Evolutionary conservation across 495 filamentous ascomycete species (phyloP), one percentile per base, ranked within the genome.

Genomic region (Penicillium cataractarum): DNA sequence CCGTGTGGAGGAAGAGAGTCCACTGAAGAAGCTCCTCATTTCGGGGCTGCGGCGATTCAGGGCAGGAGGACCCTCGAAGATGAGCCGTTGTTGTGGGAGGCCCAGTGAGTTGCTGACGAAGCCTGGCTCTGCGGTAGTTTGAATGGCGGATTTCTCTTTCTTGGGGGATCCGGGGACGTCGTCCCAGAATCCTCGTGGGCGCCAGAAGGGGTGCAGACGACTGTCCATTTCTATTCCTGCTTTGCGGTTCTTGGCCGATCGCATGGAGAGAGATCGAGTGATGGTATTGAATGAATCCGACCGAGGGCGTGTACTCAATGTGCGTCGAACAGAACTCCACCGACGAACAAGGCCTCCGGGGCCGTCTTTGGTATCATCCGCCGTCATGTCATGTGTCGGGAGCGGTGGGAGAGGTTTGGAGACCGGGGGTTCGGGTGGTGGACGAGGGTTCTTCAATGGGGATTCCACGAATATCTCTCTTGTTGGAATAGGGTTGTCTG

Each of bases 121-220:
- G 29, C 68, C 65, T 32, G 32, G 57, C 48, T 78, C 74, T 44
- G 71, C 65, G 21, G 63, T 44, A 26, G 29, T 56, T 1, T 57
- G 57, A 5, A 48, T 61, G 21, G 57, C 19, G 8, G 70, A 55
- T 37, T 31, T 37, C 17, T 51, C 61, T 31, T 75, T 72, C 48
- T 65, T 60, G 3, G 73, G 76, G 8, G 75, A 78, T n/a, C 79
- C 74, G 15, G 74, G 67, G 48, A 82, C 71, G 58, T 89, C 86
- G 31, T 90, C 88, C 82, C 86, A 90, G 70, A 90, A 91, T 26
- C 86, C 80, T 26, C 84, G 85, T 5, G 92, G 91, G 27, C 87
- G 84, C 92, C 93, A 96, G 74, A 90, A 89, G 1, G 92, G 91
- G 68, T 95, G 89, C 6, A 93, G 78, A 51, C 83, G 86, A 54